Evolutionary conservation across 805 yeast genomes (phyloP).

Genomic region (Nakazawaea molendinolei): DNA sequence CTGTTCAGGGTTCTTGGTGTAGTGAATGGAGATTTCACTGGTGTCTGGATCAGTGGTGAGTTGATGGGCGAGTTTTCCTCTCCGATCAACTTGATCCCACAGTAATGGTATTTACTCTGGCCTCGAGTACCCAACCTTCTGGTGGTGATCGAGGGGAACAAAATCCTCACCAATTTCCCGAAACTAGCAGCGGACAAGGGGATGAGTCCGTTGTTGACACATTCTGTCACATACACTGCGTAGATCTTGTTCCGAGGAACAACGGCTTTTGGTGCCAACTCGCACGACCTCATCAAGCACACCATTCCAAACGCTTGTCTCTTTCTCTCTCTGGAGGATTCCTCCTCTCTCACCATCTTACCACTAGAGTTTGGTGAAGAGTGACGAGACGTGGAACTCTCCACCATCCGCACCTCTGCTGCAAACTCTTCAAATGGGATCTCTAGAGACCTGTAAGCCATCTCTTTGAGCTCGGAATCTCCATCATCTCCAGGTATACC

Average conservation of each 20-base stretch:
- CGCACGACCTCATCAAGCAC: constrained; percentile 67
- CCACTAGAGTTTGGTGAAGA: constrained; percentile 4
- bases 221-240: constrained; percentile 54
- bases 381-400: constrained; percentile 10
- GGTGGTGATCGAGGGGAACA: constrained; percentile 63
- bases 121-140: constrained; percentile 80
- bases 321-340: constrained; percentile 40
- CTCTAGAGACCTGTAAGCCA: constrained; percentile 28
- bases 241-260: constrained; percentile 64
- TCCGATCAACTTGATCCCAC: constrained; percentile 53
- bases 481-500: constrained; percentile 27
- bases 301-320: constrained; percentile 78
- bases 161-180: constrained; percentile 63
- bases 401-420: constrained; percentile 26
- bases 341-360: constrained; percentile 15
- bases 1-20: constrained; percentile 7
- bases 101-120: constrained; percentile 78
- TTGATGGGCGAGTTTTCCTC: constrained; percentile 20
- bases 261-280: constrained; percentile 39
- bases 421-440: constrained; percentile 32
- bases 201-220: constrained; percentile 44
- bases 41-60: constrained; percentile 14
- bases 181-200: constrained; percentile 73
- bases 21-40: constrained; percentile 6
- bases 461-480: constrained; percentile 29